A percentile compares a stretch with the other conserved stretches of the same genome.
phyloP scores from a whole-genome alignment of 495 filamentous ascomycete genomes.

The Platismatia glauca region DNA sequence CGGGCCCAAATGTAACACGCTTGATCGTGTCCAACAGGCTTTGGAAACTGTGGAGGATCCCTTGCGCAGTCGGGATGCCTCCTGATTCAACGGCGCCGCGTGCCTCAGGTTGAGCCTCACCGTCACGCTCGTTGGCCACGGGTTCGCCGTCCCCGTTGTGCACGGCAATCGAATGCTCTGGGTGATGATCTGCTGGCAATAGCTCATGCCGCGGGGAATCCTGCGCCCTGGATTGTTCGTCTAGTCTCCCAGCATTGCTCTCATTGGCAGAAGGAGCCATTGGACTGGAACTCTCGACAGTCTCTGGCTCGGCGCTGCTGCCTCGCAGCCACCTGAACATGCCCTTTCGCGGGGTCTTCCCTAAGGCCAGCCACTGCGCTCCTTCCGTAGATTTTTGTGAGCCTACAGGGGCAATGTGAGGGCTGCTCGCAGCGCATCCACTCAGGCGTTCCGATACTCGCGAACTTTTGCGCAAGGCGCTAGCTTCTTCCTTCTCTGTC shows the following conservation, averaged over 20 bases:
- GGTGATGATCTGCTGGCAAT: neutral
- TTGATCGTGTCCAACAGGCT: conserved; percentile 16
- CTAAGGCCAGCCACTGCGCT: conserved; percentile 4
- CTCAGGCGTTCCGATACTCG: conserved; percentile 7
- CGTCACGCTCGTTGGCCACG: neutral
- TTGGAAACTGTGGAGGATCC: conserved; percentile 21
- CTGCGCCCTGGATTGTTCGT: neutral
- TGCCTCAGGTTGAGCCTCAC: neutral
- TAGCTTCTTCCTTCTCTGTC: neutral
- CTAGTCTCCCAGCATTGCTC: neutral
- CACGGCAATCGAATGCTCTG: neutral
- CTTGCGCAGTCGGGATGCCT: conserved; percentile 3
- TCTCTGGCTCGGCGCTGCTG: neutral
- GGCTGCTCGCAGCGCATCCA: neutral
- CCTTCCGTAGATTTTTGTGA: neutral
- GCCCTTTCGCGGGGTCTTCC: neutral
- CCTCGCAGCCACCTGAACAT: conserved; percentile 3
- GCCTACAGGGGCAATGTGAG: neutral
- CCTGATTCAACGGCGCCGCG: neutral
- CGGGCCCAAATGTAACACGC: conserved; percentile 17
- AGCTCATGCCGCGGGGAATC: neutral
- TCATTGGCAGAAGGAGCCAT: neutral
- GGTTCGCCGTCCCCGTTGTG: neutral
- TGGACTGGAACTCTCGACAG: neutral
- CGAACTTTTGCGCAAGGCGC: neutral